Conservation (phyloP, 2,329 filamentous ascomycete species). For the Podosphaera xanthii region DNA sequence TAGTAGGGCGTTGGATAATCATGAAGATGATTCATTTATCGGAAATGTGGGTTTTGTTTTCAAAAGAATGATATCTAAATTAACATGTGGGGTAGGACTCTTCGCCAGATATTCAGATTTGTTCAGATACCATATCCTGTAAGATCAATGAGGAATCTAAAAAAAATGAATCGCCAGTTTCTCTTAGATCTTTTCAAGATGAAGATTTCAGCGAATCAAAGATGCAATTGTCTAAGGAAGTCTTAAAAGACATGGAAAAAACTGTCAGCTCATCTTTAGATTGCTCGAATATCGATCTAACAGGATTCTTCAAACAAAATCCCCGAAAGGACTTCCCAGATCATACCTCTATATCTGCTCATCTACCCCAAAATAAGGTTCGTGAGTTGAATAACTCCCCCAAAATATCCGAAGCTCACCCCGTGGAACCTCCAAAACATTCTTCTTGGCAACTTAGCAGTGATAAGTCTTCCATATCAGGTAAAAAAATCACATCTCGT, state of each 20-base stretch:
- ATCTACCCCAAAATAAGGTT: neutral
- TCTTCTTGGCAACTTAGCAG: neutral
- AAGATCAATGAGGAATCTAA: neutral
- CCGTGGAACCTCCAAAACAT: neutral
- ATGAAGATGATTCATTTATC: neutral
- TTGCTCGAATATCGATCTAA: neutral
- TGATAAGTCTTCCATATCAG: neutral
- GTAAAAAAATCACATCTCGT: conserved; percentile 2
- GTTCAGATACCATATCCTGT: neutral
- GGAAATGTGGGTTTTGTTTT: neutral
- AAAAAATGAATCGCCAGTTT: neutral
- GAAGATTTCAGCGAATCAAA: neutral
- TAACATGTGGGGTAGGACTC: neutral
- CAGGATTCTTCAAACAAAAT: neutral
- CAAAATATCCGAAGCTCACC: neutral
- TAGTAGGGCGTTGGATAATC: neutral
- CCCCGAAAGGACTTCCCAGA: neutral
- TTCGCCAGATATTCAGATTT: neutral
- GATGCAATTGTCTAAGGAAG: neutral
- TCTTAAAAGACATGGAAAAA: neutral
- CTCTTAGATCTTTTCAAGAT: neutral
- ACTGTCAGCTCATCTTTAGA: neutral
- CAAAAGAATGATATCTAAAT: neutral
- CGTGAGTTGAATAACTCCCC: neutral
- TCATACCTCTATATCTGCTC: neutral